These are phyloP conservation scores for Neopestalotiopsis sp. DNA, from an alignment of 2,329 filamentous ascomycete genomes.

Conservation along the genomic window DNA sequence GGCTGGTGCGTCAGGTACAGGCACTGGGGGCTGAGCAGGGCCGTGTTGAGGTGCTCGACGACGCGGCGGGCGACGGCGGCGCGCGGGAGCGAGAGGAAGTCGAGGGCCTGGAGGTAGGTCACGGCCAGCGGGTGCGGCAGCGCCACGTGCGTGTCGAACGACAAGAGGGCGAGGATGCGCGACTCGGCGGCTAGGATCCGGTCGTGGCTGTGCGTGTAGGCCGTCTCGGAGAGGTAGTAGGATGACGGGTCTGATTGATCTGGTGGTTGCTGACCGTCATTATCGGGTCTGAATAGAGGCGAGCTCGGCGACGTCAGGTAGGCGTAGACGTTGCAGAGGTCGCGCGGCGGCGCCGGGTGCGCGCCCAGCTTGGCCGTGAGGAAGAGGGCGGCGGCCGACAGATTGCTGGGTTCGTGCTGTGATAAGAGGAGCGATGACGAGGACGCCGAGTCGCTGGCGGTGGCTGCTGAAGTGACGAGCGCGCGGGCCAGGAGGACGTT, in stretches of 20 bases:
- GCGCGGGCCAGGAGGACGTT: constrained; percentile 83
- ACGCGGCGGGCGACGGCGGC: constrained; percentile 66
- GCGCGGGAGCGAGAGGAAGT: constrained; percentile 57
- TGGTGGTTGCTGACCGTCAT: constrained; percentile 27
- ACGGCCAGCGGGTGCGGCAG: constrained; percentile 86
- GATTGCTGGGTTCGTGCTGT: constrained; percentile 65
- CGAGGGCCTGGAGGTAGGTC: constrained; percentile 90
- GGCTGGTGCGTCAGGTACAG: constrained; percentile 94
- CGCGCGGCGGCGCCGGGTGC: constrained; percentile 75
- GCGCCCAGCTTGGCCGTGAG: constrained; percentile 83
- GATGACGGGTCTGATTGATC: constrained; percentile 41
- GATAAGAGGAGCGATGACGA: constrained; percentile 40
- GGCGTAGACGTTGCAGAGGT: constrained; percentile 82
- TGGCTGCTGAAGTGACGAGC: constrained; percentile 60
- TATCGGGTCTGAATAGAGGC: constrained; percentile 52
- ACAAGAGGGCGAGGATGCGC: constrained; percentile 74
- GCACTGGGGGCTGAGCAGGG: constrained; percentile 84
- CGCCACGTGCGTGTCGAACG: constrained; percentile 84
- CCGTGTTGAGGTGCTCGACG: constrained; percentile 83
- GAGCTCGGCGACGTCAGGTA: constrained; percentile 74
- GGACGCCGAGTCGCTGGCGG: constrained; percentile 45
- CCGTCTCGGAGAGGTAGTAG: constrained; percentile 75
- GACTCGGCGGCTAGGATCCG: constrained; percentile 77
- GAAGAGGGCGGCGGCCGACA: constrained; percentile 82
- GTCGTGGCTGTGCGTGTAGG: constrained; percentile 68